Evolutionary conservation across 441 rosid genomes (phyloP).

Genomic region (Geranium incanum): DNA sequence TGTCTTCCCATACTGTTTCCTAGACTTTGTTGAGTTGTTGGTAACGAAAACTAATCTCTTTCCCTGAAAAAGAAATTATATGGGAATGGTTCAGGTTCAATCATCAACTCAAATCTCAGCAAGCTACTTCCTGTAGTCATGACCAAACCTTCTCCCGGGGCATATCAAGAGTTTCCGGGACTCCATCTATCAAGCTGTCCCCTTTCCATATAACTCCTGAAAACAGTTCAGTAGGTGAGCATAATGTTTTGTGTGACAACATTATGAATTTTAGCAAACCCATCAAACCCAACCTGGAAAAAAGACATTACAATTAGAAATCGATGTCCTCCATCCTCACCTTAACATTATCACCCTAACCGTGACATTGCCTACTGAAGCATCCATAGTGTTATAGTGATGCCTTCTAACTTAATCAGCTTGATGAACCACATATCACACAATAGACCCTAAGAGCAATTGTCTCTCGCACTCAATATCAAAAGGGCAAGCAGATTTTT

Average conservation of each 20-base stretch:
- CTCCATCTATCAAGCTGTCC: slow-evolving; percentile 65
- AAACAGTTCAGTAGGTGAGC: slow-evolving; percentile 13
- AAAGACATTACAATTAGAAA: neutral
- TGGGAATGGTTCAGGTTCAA: neutral
- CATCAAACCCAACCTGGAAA: neutral
- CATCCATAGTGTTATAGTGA: neutral
- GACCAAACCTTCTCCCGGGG: slow-evolving; percentile 57
- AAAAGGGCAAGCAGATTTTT: neutral
- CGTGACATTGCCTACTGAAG: neutral
- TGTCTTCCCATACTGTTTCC: slow-evolving; percentile 75
- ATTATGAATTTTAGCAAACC: neutral
- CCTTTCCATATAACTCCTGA: slow-evolving; percentile 77
- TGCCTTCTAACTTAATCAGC: neutral
- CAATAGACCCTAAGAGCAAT: neutral
- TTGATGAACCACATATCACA: neutral
- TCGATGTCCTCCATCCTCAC: neutral
- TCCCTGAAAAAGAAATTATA: slow-evolving; percentile 31
- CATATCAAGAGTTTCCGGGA: slow-evolving; percentile 72
- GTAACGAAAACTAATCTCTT: slow-evolving; percentile 75
- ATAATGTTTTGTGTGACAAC: neutral
- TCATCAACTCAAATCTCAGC: neutral
- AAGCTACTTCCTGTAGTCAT: neutral
- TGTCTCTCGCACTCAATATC: neutral
- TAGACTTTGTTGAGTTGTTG: slow-evolving; percentile 69
- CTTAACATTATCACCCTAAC: neutral